Base-by-base conservation (phyloP, 2,329 filamentous ascomycete genomes). In the Cladosporium austrohemisphaericum region DNA sequence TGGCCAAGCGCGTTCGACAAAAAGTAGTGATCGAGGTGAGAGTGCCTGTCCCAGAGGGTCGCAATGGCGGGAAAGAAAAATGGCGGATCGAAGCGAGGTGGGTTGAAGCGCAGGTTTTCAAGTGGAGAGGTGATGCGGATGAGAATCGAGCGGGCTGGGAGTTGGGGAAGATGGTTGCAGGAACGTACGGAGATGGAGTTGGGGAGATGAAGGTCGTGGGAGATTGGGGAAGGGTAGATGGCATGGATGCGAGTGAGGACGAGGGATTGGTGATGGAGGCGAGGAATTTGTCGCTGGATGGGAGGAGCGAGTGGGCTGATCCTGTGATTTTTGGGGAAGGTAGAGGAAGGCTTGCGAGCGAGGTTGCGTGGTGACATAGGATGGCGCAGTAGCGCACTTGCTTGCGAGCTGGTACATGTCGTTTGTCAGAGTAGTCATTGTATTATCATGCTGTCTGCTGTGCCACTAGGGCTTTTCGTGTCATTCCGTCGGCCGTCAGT, bases 21-120 rank as follows among this genome's bases (percentile, higher is more conserved):
- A 37, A 51, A 6, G 54, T 63, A 13, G 56, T 61, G 18, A 41
- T 60, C 20, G 62, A 64, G 37, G 53, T 62, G 26, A 28, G 19
- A 4, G 52, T 55, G 5, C 41, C 48, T 2, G 16, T 49, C 4
- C 20, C 37, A 54, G 16, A 48, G 20, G 14, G 6, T 26, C 6
- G 25, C 25, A 26, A 6, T 6, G 25, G 8, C 16, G 18, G 2
- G 2, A 5, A 14, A 2, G 22, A 46, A 16, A 41, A 18, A 28
- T 59, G 57, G 55, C 43, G 45, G 3, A 28, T 58, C 10, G 38
- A 57, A 36, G 50, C 56, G 10, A 49, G 49, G 8, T 52, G 40
- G 5, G 33, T 62, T 5, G 33, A 28, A 22, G 59, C 59, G 2
- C 53, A 59, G 33, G 56, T 52, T 5, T 63, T 47, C 33, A 26